These are phyloP conservation scores for Heliocybe sulcata DNA, from an alignment of 1,284 basidiomycete species.

Conservation along the genomic window DNA sequence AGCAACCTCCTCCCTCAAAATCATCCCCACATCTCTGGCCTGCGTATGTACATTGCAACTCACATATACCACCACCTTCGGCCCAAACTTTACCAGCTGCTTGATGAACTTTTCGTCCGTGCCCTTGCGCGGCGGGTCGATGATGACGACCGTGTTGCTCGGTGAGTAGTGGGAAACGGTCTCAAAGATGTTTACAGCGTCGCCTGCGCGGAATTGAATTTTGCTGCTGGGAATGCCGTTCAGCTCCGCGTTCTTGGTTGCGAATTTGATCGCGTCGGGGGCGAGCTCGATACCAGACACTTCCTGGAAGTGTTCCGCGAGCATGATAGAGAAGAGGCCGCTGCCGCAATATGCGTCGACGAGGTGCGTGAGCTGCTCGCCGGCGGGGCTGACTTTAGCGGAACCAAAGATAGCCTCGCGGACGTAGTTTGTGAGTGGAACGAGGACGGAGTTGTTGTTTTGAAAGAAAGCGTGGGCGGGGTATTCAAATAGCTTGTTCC, in stretches of 20 bases:
- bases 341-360: slow-evolving; percentile 92
- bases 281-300: slow-evolving; percentile 92
- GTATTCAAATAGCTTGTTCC: slow-evolving; percentile 80
- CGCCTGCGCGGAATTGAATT: slow-evolving; percentile 59
- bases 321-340: slow-evolving; percentile 88
- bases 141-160: slow-evolving; percentile 62
- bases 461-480: slow-evolving; percentile 92
- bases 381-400: not conserved
- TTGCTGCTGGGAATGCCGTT: slow-evolving; percentile 52
- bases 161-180: slow-evolving; percentile 64
- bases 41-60: slow-evolving; percentile 93
- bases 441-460: slow-evolving; percentile 93
- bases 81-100: slow-evolving; percentile 71
- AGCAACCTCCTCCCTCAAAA: slow-evolving; percentile 41
- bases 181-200: slow-evolving; percentile 63
- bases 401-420: slow-evolving; percentile 41
- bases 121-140: slow-evolving; percentile 90
- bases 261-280: slow-evolving; percentile 70
- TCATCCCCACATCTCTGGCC: slow-evolving; percentile 75
- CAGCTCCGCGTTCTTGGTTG: slow-evolving; percentile 73
- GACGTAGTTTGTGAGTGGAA: slow-evolving; percentile 80
- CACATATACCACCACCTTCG: slow-evolving; percentile 79
- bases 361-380: slow-evolving; percentile 60
- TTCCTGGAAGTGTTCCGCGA: slow-evolving; percentile 69
- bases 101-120: slow-evolving; percentile 79